Evolutionary conservation across 441 rosid species (phyloP).

Genomic region (Populus hybrid): DNA sequence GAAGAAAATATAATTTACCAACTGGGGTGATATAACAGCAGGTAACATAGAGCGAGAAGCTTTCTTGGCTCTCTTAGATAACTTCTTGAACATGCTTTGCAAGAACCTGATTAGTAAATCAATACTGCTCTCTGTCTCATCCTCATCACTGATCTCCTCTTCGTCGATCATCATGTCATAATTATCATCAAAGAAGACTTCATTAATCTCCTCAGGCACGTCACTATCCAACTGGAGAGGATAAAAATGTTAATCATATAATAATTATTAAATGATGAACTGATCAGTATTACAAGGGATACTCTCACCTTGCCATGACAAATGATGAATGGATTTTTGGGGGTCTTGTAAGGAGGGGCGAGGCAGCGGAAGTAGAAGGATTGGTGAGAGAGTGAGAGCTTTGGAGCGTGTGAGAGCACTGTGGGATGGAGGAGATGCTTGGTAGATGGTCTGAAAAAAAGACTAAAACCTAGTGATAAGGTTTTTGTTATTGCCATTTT

Average conservation of each 20-base stretch:
- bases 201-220: slow-evolving; percentile 30
- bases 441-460: slow-evolving; percentile 4
- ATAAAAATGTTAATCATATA: not conserved
- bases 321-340: slow-evolving; percentile 18
- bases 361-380: slow-evolving; percentile 11
- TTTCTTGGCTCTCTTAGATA: slow-evolving; percentile 65
- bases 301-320: slow-evolving; percentile 29
- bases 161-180: slow-evolving; percentile 25
- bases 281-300: not conserved
- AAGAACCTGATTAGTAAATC: slow-evolving; percentile 68
- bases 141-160: slow-evolving; percentile 50
- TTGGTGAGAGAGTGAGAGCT: slow-evolving; percentile 8
- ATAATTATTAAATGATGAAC: not conserved
- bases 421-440: slow-evolving; percentile 5
- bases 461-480: slow-evolving; percentile 28
- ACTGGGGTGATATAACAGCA: slow-evolving; percentile 54
- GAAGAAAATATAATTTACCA: slow-evolving; percentile 34
- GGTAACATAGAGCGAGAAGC: slow-evolving; percentile 66
- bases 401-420: slow-evolving; percentile 18
- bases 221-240: slow-evolving; percentile 40
- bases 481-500: slow-evolving; percentile 32
- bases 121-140: slow-evolving; percentile 57
- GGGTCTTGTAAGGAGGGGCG: not conserved
- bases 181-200: slow-evolving; percentile 36
- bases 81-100: slow-evolving; percentile 53